A percentile compares a stretch with the other conserved stretches of the same genome.
Conservation (phyloP, 805 yeast species). For the Zygoascus flipseniorum region DNA sequence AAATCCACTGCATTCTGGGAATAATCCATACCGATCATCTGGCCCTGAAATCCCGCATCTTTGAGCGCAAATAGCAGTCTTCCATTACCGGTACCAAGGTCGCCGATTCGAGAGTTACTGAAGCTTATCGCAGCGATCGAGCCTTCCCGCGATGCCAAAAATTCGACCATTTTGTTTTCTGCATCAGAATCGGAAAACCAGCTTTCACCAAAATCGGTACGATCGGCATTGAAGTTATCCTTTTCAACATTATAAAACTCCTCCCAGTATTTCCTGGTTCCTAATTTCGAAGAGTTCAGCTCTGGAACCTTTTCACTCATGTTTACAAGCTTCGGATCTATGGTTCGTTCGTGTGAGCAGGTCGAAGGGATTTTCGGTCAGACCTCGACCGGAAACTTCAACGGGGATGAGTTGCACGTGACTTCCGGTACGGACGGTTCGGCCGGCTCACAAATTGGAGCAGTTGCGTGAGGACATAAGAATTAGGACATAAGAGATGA, state of each 20-base stretch:
- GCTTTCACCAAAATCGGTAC: conserved; percentile 85
- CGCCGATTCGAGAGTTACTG: conserved; percentile 43
- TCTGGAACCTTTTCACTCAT: background rate
- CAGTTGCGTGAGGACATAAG: too few relatives aligned
- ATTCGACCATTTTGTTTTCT: conserved; percentile 72
- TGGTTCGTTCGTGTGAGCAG: background rate
- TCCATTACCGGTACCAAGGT: conserved; percentile 96
- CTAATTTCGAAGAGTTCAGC: conserved; percentile 54
- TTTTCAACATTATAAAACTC: conserved; percentile 70
- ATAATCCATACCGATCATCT: conserved; percentile 75
- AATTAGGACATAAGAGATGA: too few relatives aligned
- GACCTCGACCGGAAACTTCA: too few relatives aligned
- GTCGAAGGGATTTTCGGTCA: background rate
- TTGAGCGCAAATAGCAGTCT: conserved; percentile 71
- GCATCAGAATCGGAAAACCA: conserved; percentile 98
- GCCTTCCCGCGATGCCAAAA: conserved; percentile 42
- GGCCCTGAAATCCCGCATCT: conserved; percentile 50
- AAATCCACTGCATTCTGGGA: conserved; percentile 72
- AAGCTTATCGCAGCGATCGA: conserved; percentile 19
- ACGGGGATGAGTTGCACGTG: too few relatives aligned
- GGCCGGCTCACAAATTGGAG: too few relatives aligned
- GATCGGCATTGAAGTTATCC: conserved; percentile 60
- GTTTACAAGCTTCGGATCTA: background rate
- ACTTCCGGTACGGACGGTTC: too few relatives aligned
- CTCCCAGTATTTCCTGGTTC: conserved; percentile 90